phyloP scores from a whole-genome alignment of 768 basidiomycete genomes.

The Neoboletus subvelutipes region DNA sequence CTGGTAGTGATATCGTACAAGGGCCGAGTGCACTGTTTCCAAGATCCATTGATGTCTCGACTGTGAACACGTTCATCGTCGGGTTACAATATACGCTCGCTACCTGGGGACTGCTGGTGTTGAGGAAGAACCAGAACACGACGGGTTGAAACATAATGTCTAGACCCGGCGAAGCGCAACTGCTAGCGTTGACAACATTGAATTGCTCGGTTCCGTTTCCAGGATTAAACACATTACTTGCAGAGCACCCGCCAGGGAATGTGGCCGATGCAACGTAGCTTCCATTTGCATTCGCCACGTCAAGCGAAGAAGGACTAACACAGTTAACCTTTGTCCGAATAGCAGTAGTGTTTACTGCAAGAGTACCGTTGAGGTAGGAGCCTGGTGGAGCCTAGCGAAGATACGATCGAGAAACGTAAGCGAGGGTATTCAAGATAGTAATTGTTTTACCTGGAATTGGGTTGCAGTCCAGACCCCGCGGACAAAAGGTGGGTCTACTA shows the following conservation, averaged over 20 bases:
- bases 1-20: conserved; percentile 35
- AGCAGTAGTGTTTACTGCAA: conserved; percentile 53
- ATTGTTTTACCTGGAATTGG: conserved; percentile 44
- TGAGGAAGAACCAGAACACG: conserved; percentile 66
- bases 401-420: neutral
- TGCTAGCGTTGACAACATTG: conserved; percentile 42
- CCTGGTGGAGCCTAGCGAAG: conserved; percentile 42
- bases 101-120: conserved; percentile 38
- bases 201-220: conserved; percentile 45
- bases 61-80: conserved; percentile 42
- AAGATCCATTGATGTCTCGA: conserved; percentile 44
- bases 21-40: conserved; percentile 41
- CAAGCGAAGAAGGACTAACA: conserved; percentile 35
- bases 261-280: conserved; percentile 42
- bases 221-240: conserved; percentile 38
- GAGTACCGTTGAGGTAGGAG: conserved; percentile 49
- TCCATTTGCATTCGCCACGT: conserved; percentile 21
- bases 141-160: conserved; percentile 50
- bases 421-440: neutral
- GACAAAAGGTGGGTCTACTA: conserved; percentile 62
- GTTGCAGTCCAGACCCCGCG: conserved; percentile 51
- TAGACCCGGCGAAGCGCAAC: conserved; percentile 30
- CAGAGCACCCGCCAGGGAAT: conserved; percentile 50
- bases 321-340: conserved; percentile 48
- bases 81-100: conserved; percentile 60